These are phyloP conservation scores for Puccinia triticina DNA, from an alignment of 1,284 basidiomycete species.

Conservation along the genomic window DNA sequence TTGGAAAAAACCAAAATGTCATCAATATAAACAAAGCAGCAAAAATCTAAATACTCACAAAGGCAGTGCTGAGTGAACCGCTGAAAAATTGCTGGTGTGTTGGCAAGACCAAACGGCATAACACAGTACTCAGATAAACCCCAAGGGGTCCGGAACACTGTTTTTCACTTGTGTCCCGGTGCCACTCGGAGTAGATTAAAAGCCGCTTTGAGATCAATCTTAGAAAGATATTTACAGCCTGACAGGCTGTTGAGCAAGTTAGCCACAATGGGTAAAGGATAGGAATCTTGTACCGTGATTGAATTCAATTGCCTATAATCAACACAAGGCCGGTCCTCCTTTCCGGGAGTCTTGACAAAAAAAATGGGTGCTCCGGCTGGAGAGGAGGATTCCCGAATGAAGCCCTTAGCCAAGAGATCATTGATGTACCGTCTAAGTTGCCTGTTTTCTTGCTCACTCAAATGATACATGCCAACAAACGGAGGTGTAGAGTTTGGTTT, in stretches of 20 bases:
- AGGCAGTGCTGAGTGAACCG: too few relatives aligned
- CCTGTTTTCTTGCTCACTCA: not conserved
- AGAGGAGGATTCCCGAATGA: slow-evolving; percentile 37
- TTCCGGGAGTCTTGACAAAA: slow-evolving; percentile 52
- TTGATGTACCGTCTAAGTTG: not conserved
- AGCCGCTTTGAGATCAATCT: slow-evolving; percentile 58
- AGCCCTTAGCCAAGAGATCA: slow-evolving; percentile 15
- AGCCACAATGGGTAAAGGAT: slow-evolving; percentile 28
- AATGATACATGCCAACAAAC: not conserved
- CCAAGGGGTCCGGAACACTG: not conserved
- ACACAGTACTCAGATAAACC: too few relatives aligned
- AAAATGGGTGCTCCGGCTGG: slow-evolving; percentile 46
- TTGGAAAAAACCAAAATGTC: too few relatives aligned
- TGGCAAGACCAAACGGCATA: too few relatives aligned
- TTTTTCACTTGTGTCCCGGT: not conserved
- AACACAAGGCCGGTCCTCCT: slow-evolving; percentile 52
- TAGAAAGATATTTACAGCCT: slow-evolving; percentile 48
- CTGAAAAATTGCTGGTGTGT: too few relatives aligned
- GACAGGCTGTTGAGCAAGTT: not conserved
- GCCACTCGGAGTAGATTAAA: slow-evolving; percentile 59
- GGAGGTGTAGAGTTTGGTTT: not conserved
- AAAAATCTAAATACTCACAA: too few relatives aligned
- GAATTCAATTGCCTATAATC: slow-evolving; percentile 53
- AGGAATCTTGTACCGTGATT: slow-evolving; percentile 51
- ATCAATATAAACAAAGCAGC: too few relatives aligned